phyloP scores from a whole-genome alignment of 2,329 filamentous ascomycete species.

The Colletotrichum sidae region DNA sequence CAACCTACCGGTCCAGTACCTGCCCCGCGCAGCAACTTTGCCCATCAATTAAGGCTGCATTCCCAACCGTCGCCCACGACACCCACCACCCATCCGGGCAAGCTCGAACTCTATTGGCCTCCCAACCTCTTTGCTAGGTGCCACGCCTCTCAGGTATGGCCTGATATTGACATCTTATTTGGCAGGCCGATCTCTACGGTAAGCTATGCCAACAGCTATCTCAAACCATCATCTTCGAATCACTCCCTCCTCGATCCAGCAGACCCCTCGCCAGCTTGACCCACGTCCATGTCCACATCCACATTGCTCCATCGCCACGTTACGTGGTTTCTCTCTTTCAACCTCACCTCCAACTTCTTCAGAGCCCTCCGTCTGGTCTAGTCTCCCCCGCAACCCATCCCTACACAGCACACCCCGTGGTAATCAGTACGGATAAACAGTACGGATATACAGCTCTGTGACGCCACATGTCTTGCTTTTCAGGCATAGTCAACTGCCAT shows the following conservation, averaged over 20 bases:
- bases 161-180: conserved; percentile 34
- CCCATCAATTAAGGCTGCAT: conserved; percentile 24
- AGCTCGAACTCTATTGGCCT: conserved; percentile 25
- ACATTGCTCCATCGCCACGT: neutral
- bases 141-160: conserved; percentile 20
- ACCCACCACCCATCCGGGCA: conserved; percentile 10
- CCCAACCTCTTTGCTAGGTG: conserved; percentile 16
- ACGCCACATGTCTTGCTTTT: conserved; percentile 34
- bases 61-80: conserved; percentile 31
- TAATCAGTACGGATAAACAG: too few relatives aligned
- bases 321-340: neutral
- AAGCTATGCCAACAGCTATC: conserved; percentile 33
- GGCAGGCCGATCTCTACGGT: conserved; percentile 33
- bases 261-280: too few relatives aligned
- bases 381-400: neutral
- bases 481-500: conserved; percentile 10
- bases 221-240: conserved; percentile 28
- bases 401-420: conserved; percentile 6
- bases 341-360: conserved; percentile 4
- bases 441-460: conserved; percentile 4
- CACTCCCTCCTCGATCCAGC: neutral
- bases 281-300: neutral
- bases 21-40: conserved; percentile 29
- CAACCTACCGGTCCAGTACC: neutral
- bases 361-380: neutral